Evolutionary conservation across 2,329 filamentous ascomycete species (phyloP).

Genomic region (Clarireedia paspali): DNA sequence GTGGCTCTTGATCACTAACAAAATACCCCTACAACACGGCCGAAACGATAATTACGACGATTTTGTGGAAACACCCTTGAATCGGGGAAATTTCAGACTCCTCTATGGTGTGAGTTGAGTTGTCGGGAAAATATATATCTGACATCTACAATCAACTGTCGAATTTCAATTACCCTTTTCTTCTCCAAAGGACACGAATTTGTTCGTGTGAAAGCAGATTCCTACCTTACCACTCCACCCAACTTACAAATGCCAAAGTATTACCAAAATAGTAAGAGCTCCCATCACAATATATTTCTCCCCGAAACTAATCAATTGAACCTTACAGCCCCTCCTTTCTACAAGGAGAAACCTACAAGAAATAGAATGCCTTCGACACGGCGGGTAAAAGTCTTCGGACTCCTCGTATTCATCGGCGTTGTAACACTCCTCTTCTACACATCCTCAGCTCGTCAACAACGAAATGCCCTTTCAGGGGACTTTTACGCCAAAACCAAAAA

Average conservation of each 20-base stretch:
- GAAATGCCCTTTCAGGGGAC: conserved; percentile 38
- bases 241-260: conserved; percentile 7
- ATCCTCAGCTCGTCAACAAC: conserved; percentile 45
- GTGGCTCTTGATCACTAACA: too few relatives aligned
- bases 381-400: conserved; percentile 58
- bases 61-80: not conserved
- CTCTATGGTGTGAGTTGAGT: not conserved
- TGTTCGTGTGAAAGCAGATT: not conserved
- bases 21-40: not conserved
- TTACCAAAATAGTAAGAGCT: conserved; percentile 2
- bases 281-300: not conserved
- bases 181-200: too few relatives aligned
- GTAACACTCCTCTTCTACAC: conserved; percentile 68
- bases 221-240: not conserved
- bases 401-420: conserved; percentile 57
- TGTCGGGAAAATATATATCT: not conserved
- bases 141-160: not conserved
- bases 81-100: not conserved
- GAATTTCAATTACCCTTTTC: not conserved
- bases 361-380: conserved; percentile 59
- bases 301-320: not conserved
- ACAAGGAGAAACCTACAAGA: conserved; percentile 7
- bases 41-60: not conserved
- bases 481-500: conserved; percentile 55
- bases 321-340: conserved; percentile 11